These are phyloP conservation scores for Rhododendron simsii DNA, from an alignment of 148 eudicot genomes.

Conservation along the genomic window DNA sequence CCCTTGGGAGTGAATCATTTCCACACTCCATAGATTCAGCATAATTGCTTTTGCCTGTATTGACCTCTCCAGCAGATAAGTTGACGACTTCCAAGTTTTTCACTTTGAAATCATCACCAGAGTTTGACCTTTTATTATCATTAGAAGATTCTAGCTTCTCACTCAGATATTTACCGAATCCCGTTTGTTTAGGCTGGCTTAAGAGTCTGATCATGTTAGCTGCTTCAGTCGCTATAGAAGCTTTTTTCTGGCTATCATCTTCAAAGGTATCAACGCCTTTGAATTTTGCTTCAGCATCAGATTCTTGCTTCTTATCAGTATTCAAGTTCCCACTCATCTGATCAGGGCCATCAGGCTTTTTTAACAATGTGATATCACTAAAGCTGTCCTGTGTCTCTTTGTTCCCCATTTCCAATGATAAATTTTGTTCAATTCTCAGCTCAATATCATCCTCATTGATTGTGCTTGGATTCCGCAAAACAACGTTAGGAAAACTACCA, in stretches of 20 bases:
- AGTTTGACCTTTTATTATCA: constrained; percentile 16
- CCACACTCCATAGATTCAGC: constrained; percentile 24
- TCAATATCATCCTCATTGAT: too few species aligned
- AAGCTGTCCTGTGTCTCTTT: constrained; percentile 59
- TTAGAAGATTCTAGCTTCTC: constrained; percentile 10
- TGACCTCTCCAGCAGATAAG: constrained; percentile 18
- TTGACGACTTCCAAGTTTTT: constrained; percentile 14
- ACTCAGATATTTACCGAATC: constrained; percentile 16
- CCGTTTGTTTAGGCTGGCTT: constrained; percentile 41
- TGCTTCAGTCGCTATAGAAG: constrained; percentile 13
- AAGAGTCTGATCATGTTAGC: constrained; percentile 28
- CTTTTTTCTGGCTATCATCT: constrained; percentile 18
- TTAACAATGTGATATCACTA: constrained; percentile 73
- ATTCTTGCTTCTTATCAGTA: constrained; percentile 21
- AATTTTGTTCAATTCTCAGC: background rate
- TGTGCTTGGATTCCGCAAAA: too few species aligned
- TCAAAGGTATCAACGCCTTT: constrained; percentile 2
- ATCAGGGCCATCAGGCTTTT: constrained; percentile 79
- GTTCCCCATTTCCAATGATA: constrained; percentile 9
- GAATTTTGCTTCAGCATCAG: constrained; percentile 17
- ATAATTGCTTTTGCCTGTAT: constrained; percentile 8
- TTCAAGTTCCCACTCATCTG: constrained; percentile 22
- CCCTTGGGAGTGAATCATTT: constrained; percentile 17
- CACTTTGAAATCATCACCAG: constrained; percentile 18
- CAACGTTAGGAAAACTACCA: too few species aligned